These are phyloP conservation scores for Passalora sequoiae DNA, from an alignment of 2,329 filamentous ascomycete species.

Conservation along the genomic window DNA sequence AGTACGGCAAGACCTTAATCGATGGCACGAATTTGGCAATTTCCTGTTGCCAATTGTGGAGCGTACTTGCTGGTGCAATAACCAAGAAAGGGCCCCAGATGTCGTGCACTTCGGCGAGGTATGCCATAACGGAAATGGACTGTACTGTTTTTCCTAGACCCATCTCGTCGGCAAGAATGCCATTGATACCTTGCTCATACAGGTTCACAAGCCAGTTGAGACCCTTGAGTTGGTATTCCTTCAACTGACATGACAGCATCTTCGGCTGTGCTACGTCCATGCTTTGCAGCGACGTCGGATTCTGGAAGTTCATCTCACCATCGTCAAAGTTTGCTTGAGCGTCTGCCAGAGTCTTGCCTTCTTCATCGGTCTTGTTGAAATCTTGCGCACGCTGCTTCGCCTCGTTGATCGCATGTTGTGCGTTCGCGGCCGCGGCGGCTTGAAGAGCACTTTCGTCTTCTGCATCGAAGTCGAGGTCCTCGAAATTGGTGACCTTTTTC, in stretches of 20 bases:
- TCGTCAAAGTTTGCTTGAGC: constrained; percentile 64
- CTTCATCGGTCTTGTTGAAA: constrained; percentile 67
- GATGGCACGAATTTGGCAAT: constrained; percentile 90
- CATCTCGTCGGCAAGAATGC: constrained; percentile 98
- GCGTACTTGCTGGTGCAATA: constrained; percentile 88
- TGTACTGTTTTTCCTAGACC: constrained; percentile 98
- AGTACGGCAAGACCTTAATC: constrained; percentile 94
- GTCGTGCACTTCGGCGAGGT: constrained; percentile 92
- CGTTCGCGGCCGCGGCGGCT: constrained; percentile 87
- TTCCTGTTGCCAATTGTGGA: constrained; percentile 99
- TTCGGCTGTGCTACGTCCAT: constrained; percentile 93
- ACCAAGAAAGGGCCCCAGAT: constrained; percentile 98
- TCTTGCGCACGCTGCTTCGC: constrained; percentile 87
- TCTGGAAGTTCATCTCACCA: constrained; percentile 99
- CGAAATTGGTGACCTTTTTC: constrained; percentile 82
- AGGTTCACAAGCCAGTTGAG: constrained; percentile 99
- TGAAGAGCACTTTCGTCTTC: constrained; percentile 80
- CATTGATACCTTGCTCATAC: constrained; percentile 99
- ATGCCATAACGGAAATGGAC: constrained; percentile 98
- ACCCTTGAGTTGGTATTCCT: constrained; percentile 98
- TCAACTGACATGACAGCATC: constrained; percentile 86
- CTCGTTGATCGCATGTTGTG: constrained; percentile 90
- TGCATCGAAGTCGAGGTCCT: constrained; percentile 91
- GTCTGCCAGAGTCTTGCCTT: constrained; percentile 46
- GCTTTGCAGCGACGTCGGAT: constrained; percentile 88